phyloP scores from a whole-genome alignment of 129 eudicot genomes.

The Ambrosia trifida region DNA sequence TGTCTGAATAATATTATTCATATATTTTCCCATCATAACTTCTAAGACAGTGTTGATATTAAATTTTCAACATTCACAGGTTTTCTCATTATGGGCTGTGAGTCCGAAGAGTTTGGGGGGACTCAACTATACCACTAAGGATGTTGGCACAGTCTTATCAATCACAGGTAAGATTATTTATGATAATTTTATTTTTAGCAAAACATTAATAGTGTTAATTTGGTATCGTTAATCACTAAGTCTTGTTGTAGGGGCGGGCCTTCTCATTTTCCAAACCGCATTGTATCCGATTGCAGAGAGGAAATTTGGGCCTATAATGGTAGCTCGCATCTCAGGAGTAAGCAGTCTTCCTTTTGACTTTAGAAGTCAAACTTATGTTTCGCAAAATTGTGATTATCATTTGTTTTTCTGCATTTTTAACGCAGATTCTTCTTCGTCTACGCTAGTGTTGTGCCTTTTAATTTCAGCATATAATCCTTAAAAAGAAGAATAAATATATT shows the following conservation, averaged over 20 bases:
- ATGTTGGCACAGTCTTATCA: conserved; percentile 74
- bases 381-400: background rate
- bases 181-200: background rate
- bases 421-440: background rate
- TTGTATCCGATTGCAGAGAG: conserved; percentile 64
- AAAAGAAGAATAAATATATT: background rate
- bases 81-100: conserved; percentile 95
- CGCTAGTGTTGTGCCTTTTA: background rate
- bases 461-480: background rate
- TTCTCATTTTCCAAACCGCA: conserved; percentile 61
- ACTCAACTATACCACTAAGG: conserved; percentile 58
- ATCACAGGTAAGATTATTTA: conserved; percentile 50
- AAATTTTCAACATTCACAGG: conserved; percentile 36
- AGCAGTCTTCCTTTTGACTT: conserved; percentile 34
- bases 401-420: background rate
- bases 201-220: background rate
- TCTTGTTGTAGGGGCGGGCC: conserved; percentile 62
- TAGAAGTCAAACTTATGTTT: background rate
- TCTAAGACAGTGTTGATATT: conserved; percentile 1
- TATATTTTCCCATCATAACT: background rate
- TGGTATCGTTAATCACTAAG: background rate
- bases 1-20: background rate
- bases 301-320: conserved; percentile 50
- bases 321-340: conserved; percentile 77
- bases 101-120: conserved; percentile 85